Evolutionary conservation across 2,329 filamentous ascomycete genomes (phyloP).

Genomic region (Colletotrichum tamarilloi): DNA sequence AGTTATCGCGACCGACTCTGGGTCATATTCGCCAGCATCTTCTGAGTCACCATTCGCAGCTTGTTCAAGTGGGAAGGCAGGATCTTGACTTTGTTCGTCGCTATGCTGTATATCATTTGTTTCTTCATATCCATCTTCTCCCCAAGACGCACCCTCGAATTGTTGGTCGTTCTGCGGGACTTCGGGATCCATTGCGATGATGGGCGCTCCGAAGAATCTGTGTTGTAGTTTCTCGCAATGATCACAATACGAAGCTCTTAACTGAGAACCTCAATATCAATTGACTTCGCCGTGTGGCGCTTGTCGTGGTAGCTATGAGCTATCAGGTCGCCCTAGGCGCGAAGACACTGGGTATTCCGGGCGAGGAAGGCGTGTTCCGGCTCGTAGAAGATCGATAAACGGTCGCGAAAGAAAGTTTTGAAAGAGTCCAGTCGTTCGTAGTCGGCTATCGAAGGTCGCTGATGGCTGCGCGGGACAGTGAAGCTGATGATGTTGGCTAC

Average conservation of each 20-base stretch:
- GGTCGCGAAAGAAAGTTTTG: neutral
- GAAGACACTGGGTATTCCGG: conserved; percentile 16
- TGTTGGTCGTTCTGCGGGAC: conserved; percentile 34
- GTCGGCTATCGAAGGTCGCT: neutral
- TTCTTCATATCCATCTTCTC: conserved; percentile 64
- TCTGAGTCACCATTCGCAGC: conserved; percentile 53
- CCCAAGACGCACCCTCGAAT: conserved; percentile 59
- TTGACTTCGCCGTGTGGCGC: neutral
- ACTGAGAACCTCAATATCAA: neutral
- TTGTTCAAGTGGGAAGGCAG: conserved; percentile 54
- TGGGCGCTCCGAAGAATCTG: neutral
- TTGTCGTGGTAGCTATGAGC: neutral
- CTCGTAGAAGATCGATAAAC: neutral
- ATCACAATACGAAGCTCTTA: neutral
- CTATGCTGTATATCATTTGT: conserved; percentile 68
- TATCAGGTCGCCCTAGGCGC: conserved; percentile 16
- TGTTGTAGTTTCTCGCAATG: neutral
- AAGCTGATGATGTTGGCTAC: conserved; percentile 1
- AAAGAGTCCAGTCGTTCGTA: neutral
- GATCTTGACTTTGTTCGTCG: conserved; percentile 64
- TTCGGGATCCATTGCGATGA: conserved; percentile 34
- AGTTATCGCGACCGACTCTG: conserved; percentile 61
- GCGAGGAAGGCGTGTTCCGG: neutral
- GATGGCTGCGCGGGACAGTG: conserved; percentile 11
- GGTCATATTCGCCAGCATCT: conserved; percentile 63